Evolutionary conservation across 768 basidiomycete genomes (phyloP).

Genomic region (Boletus rufocinnamomeus): DNA sequence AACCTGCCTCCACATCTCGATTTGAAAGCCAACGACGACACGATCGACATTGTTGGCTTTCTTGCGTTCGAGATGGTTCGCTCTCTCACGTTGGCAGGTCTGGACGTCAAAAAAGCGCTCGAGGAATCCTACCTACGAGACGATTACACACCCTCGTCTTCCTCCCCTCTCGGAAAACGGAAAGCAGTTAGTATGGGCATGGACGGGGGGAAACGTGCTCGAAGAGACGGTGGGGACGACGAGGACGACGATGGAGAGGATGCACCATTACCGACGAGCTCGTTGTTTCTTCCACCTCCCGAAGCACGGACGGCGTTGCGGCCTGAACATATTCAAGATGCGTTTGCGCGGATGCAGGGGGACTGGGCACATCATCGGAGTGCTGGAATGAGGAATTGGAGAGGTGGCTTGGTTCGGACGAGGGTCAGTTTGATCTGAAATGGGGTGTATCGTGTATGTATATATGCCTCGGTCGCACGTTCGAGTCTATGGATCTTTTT

Average conservation of each 20-base stretch:
- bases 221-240: conserved; percentile 52
- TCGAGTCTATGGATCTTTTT: no score
- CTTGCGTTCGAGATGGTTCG: conserved; percentile 97
- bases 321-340: conserved; percentile 89
- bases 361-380: conserved; percentile 81
- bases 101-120: conserved; percentile 77
- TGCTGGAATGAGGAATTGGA: conserved; percentile 88
- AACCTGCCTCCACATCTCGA: conserved; percentile 87
- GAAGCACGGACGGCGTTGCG: conserved; percentile 77
- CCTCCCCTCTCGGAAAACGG: conserved; percentile 69
- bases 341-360: conserved; percentile 86
- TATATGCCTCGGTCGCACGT: no score
- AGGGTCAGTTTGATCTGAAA: conserved; percentile 72
- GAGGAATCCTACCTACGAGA: conserved; percentile 72
- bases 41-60: conserved; percentile 95
- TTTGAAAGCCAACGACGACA: conserved; percentile 89
- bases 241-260: conserved; percentile 62
- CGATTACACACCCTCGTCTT: conserved; percentile 47
- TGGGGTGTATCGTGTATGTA: not conserved
- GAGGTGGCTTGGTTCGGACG: conserved; percentile 80
- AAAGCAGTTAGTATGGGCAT: conserved; percentile 54
- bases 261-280: conserved; percentile 64
- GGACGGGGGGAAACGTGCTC: conserved; percentile 45
- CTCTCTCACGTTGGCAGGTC: conserved; percentile 84
- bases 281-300: conserved; percentile 79